Conservation (phyloP, 768 basidiomycete species). For the Lentinula sp. region DNA sequence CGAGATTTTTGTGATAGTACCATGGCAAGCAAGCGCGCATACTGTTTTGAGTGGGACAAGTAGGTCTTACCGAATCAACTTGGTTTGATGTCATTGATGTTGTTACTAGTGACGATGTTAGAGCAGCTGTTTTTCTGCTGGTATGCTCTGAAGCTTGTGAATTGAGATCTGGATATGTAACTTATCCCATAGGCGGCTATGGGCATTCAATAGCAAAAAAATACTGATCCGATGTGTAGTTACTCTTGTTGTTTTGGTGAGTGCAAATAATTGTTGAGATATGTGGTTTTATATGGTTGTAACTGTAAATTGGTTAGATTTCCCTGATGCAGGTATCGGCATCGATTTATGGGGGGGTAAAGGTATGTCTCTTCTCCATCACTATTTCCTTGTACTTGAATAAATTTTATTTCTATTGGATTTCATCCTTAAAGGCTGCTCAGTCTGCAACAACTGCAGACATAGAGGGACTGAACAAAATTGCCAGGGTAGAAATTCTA, state of each 20-base stretch:
- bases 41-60: constrained; percentile 10
- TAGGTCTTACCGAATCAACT: constrained; percentile 11
- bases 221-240: not conserved
- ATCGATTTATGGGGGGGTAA: constrained; percentile 2
- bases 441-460: not conserved
- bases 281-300: not conserved
- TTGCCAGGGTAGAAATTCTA: not conserved
- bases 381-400: not conserved
- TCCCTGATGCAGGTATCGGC: not conserved
- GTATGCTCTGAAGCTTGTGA: not conserved
- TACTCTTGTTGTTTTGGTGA: not conserved
- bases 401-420: not conserved
- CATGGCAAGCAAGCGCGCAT: constrained; percentile 2
- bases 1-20: constrained; percentile 5
- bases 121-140: constrained; percentile 19
- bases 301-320: not conserved
- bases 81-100: not conserved
- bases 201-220: not conserved
- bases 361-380: not conserved
- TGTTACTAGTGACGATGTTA: constrained; percentile 9
- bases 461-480: constrained; percentile 1
- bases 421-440: not conserved
- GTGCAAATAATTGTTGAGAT: not conserved
- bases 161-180: not conserved
- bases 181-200: not conserved